Evolutionary conservation across 2,329 filamentous ascomycete genomes (phyloP).

Genomic region (Colletotrichum tanaceti): DNA sequence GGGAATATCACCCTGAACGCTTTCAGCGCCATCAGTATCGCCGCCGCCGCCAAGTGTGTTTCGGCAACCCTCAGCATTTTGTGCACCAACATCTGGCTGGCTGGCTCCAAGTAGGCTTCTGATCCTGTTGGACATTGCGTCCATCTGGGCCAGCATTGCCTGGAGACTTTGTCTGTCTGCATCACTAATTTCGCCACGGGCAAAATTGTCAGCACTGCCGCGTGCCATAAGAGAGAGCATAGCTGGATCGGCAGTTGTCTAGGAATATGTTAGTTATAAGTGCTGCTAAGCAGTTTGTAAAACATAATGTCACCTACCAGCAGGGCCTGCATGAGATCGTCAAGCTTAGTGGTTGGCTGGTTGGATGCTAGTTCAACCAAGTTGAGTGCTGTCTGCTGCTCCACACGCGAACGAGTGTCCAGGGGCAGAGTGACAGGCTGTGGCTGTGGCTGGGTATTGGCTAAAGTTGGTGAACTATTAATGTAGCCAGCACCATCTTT

Average conservation of each 20-base stretch:
- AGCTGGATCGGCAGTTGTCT: slow-evolving; percentile 59
- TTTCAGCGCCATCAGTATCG: slow-evolving; percentile 18
- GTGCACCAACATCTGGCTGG: slow-evolving; percentile 4
- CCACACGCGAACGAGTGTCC: slow-evolving; percentile 62
- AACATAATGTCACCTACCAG: slow-evolving; percentile 63
- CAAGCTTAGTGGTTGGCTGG: slow-evolving; percentile 58
- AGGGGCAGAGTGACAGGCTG: slow-evolving; percentile 47
- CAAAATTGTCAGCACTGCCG: slow-evolving; percentile 57
- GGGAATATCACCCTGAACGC: slow-evolving; percentile 19
- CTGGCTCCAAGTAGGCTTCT: slow-evolving; percentile 51
- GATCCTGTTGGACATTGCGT: slow-evolving; percentile 58
- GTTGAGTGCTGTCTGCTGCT: slow-evolving; percentile 75
- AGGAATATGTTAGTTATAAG: slow-evolving; percentile 37
- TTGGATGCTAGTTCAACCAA: slow-evolving; percentile 68
- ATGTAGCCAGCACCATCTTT: slow-evolving; percentile 55
- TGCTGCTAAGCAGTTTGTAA: slow-evolving; percentile 1
- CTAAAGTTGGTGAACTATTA: slow-evolving; percentile 42
- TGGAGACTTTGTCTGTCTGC: slow-evolving; percentile 60
- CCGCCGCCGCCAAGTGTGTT: slow-evolving; percentile 33
- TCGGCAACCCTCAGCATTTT: background rate
- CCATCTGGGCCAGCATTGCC: slow-evolving; percentile 60
- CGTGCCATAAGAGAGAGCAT: slow-evolving; percentile 63
- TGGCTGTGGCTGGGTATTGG: slow-evolving; percentile 32
- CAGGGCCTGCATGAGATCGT: slow-evolving; percentile 68
- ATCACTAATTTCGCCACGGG: slow-evolving; percentile 52